Evolutionary conservation across 140 eudicot species (phyloP), one percentile per base, ranked within the genome.

Genomic region (Ambrosia hybrid): DNA sequence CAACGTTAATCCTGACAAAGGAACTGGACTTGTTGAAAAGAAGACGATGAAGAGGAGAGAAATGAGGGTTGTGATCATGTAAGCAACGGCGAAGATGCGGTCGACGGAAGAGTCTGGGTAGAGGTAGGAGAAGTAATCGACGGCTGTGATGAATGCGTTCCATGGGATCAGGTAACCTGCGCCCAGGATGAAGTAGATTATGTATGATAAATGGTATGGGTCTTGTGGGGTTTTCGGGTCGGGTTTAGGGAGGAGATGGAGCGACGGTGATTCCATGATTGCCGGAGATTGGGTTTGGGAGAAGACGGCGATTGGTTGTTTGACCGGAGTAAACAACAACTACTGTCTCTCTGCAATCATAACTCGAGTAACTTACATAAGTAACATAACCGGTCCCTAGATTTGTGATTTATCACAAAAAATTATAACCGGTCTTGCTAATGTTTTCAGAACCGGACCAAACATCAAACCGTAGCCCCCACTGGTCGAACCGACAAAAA

Each of bases 101-200:
- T 92, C 98, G 13, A 89, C 88, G 63, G 89, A 68, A 17, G 78
- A 87, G n/a, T 76, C 79, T 13, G 98, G 98, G 83, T 93, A 93
- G 57, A 93, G 95, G 71, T 81, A 89, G 39, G 84, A 51, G 81
- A 93, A 93, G 87, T 93, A 93, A 70, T 93, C 98, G 73, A 93
- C 98, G 89, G 98, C 98, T n/a, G 98, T 93, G 89, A 93, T 90
- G 93, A 89, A 93, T 53, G 96, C 96, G 79, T 93, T 93, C 97
- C 98, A 93, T 56, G 98, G 98, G 46, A 93, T 86, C 53, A 89
- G 81, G 82, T 84, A 93, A 5, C 98, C 98, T 6, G 91, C 71
- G 66, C 98, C 98, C 0, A 90, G 75, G 3, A 85, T 89, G 82
- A 93, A 93, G 91, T 89, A 90, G 61, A 84, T 90, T 56, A 79